phyloP scores from a whole-genome alignment of 306 rosid species.

The Castanospermum australe region DNA sequence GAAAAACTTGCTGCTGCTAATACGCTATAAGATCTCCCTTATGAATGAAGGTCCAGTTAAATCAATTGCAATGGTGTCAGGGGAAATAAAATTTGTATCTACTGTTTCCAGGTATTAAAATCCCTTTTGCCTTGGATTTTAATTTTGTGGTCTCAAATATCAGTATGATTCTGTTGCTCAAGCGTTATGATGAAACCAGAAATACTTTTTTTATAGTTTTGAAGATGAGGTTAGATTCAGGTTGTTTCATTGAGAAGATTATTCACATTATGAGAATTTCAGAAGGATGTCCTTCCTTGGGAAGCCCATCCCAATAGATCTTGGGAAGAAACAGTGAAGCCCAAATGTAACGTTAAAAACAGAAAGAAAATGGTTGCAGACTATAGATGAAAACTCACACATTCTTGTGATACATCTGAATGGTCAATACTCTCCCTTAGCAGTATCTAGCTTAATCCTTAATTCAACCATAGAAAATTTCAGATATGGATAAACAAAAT shows the following conservation, averaged over 20 bases:
- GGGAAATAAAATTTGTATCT: neutral
- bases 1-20: constrained; percentile 51
- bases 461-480: neutral
- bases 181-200: neutral
- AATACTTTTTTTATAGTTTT: neutral
- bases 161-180: neutral
- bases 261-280: neutral
- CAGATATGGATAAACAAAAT: too few relatives aligned
- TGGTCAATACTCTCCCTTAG: neutral
- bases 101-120: constrained; percentile 20
- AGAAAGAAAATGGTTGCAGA: neutral
- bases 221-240: neutral
- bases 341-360: neutral
- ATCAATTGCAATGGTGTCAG: constrained; percentile 9
- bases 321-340: neutral
- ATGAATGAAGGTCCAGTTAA: constrained; percentile 6
- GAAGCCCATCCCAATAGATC: neutral
- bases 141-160: neutral
- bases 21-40: constrained; percentile 33
- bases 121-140: neutral
- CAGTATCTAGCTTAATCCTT: neutral
- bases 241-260: neutral
- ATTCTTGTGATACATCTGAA: neutral
- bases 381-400: neutral
- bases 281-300: neutral